phyloP scores from a whole-genome alignment of 2,329 filamentous ascomycete species.

The Cladosporium sp. region DNA sequence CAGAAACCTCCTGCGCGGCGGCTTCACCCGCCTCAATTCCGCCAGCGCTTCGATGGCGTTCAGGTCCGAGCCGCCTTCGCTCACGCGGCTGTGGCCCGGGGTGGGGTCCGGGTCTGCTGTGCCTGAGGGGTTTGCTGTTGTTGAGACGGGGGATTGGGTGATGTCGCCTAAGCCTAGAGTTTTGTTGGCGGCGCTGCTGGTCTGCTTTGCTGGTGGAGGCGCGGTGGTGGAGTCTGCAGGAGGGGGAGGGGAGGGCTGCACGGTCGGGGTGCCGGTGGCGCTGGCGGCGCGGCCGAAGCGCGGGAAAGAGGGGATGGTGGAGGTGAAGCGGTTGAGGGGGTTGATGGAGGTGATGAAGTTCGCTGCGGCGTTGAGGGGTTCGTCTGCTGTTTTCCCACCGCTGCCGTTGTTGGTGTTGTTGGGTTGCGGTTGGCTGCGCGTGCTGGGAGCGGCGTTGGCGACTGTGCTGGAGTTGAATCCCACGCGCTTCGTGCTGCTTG shows the following conservation, averaged over 20 bases:
- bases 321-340: conserved; percentile 32
- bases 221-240: background rate
- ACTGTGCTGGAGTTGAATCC: conserved; percentile 36
- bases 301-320: conserved; percentile 28
- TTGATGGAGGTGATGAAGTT: conserved; percentile 32
- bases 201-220: background rate
- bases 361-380: conserved; percentile 21
- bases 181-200: conserved; percentile 30
- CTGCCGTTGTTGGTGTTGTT: conserved; percentile 5
- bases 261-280: conserved; percentile 11
- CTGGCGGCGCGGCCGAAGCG: conserved; percentile 25
- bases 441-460: conserved; percentile 18
- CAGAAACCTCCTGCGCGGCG: conserved; percentile 44
- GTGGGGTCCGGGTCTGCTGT: background rate
- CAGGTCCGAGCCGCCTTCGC: conserved; percentile 21
- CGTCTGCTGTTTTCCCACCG: conserved; percentile 3
- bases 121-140: conserved; percentile 13
- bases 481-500: conserved; percentile 45
- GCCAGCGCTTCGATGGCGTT: conserved; percentile 43
- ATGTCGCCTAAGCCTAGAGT: conserved; percentile 25
- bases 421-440: conserved; percentile 1
- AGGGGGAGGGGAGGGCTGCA: background rate
- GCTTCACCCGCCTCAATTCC: conserved; percentile 40
- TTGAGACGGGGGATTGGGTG: conserved; percentile 23
- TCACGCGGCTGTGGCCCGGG: background rate